Evolutionary conservation across 495 filamentous ascomycete species (phyloP), one percentile per base, ranked within the genome.

Genomic region (Baudoinia panamericana): DNA sequence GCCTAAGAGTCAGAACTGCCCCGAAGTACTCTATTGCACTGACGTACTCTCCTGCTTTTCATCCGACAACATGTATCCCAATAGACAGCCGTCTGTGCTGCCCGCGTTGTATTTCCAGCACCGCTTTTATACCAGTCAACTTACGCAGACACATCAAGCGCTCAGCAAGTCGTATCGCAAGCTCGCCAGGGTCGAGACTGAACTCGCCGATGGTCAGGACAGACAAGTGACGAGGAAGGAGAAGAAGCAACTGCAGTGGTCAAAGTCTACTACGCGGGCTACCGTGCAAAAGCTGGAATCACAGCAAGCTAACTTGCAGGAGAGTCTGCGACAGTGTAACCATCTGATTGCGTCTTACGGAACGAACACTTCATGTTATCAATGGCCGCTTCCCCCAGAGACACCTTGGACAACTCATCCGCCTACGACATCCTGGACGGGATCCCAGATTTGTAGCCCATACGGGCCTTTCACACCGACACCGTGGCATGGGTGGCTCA

Each of bases 221-320:
- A 23, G 11, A 12, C 10, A 17, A 3, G 39, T 48, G 17, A 16
- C 22, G 1, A 19, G 45, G 5, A 37, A 37, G n/a, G 39, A 31
- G 11, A 43, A 48, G 32, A 48, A 48, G 39, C 36, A 43, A 20
- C 4, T 30, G 1, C 39, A 48, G 31, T 48, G 39, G 39, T 19
- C 45, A 10, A 22, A 32, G 12, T 7, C 20, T 4, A 16, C 43
- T 7, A 30, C 39, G 13, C n/a, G 26, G 16, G 18, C 30, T 3
- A 22, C 32, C 7, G 27, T 48, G 13, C 21, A 37, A 1, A 42
- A 30, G 3, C 31, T 48, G 13, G 45, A 48, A 35, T 11, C n/a
- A 15, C 45, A 48, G 27, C 45, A 43, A n/a, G 21, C 26, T 7
- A 39, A 12, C 12, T 16, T 46, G 13, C 10, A 46, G 6, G 29